These are phyloP conservation scores for Exsudoporus floridanus DNA, from an alignment of 1,284 basidiomycete genomes.

Conservation along the genomic window DNA sequence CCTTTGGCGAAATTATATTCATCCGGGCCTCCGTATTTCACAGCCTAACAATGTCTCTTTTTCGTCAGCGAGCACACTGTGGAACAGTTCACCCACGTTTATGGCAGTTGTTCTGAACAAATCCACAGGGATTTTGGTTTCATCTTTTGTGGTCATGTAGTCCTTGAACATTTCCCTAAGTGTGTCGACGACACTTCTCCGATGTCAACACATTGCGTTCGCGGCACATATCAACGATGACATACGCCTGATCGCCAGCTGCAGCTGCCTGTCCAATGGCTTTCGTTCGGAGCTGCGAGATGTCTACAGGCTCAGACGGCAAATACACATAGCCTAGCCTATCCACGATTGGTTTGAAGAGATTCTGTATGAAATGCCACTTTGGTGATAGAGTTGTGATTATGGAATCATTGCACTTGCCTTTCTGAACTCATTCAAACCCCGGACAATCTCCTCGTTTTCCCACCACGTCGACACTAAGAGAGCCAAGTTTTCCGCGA, in stretches of 20 bases:
- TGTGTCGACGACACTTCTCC: conserved; percentile 67
- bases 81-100: conserved; percentile 39
- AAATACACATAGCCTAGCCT: conserved; percentile 80
- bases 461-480: conserved; percentile 88
- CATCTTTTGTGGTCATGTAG: conserved; percentile 73
- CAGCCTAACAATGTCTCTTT: conserved; percentile 45
- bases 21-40: conserved; percentile 69
- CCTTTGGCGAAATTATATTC: conserved; percentile 79
- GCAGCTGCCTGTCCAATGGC: conserved; percentile 70
- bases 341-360: conserved; percentile 81
- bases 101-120: conserved; percentile 56
- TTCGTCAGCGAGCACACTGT: conserved; percentile 2
- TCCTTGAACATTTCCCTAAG: conserved; percentile 73
- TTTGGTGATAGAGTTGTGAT: not conserved
- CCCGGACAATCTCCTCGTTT: conserved; percentile 58
- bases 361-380: conserved; percentile 40
- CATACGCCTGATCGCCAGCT: conserved; percentile 60
- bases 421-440: conserved; percentile 63
- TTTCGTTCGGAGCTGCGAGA: conserved; percentile 73
- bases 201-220: not conserved
- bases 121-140: conserved; percentile 79
- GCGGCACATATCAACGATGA: not conserved
- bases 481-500: conserved; percentile 54
- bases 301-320: conserved; percentile 69
- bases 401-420: conserved; percentile 39